Percentiles rank a stretch among this genome's conserved stretches.
Conservation (phyloP, 805 yeast species). For the Barnettozyma sp. region DNA sequence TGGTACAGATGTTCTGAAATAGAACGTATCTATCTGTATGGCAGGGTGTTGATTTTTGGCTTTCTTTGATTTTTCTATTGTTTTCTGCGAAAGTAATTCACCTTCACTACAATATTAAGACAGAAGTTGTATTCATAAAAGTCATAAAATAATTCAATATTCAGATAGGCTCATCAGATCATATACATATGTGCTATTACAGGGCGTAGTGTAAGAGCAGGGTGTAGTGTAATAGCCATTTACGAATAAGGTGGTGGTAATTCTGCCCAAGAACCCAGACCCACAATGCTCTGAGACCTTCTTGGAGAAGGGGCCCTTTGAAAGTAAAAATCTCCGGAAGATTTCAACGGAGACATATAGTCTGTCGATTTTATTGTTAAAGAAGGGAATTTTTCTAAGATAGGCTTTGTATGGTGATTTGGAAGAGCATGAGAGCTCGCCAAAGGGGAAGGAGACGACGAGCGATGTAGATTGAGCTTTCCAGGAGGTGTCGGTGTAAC, state of each 20-base stretch:
- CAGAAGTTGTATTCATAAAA: not conserved
- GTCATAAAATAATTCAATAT: not conserved
- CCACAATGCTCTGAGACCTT: slow-evolving; percentile 23
- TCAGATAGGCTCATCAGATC: no score
- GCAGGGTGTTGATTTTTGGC: no score
- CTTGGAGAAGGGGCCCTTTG: slow-evolving; percentile 20
- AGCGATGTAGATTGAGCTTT: not conserved
- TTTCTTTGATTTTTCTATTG: not conserved
- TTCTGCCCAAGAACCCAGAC: slow-evolving; percentile 14
- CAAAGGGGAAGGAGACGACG: not conserved
- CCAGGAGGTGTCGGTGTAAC: not conserved
- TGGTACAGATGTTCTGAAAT: no score
- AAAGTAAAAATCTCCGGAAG: slow-evolving; percentile 12
- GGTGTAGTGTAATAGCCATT: not conserved
- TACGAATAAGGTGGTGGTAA: slow-evolving; percentile 16
- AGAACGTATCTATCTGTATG: no score
- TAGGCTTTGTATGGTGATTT: slow-evolving; percentile 7
- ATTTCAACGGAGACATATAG: slow-evolving; percentile 11
- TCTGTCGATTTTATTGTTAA: slow-evolving; percentile 6
- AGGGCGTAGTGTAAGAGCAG: no score
- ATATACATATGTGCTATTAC: no score
- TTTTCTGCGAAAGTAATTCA: no score
- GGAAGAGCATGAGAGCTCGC: not conserved
- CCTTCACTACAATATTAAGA: no score
- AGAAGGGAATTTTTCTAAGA: slow-evolving; percentile 16